Evolutionary conservation across 176 grass and related monocot genomes (phyloP), one percentile per base, ranked within the genome.

Genomic region (Oryza glumipatula): DNA sequence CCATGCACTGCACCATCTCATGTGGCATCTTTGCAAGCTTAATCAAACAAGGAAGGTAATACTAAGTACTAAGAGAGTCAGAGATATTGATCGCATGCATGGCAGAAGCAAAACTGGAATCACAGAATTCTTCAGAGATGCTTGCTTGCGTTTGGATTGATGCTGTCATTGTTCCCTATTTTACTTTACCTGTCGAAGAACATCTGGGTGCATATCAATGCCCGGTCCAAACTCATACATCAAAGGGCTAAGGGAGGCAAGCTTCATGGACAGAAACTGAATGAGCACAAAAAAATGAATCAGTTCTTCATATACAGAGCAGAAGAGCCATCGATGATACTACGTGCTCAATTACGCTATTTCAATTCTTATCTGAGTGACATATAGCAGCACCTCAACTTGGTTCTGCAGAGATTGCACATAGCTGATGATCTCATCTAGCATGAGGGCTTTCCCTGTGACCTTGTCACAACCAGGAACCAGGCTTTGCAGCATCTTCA

Each of bases 391-490:
- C 66, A 86, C 84, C 84, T 86, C 76, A 26, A 86, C 76, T 48
- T 86, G 84, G 68, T 72, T 86, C 76, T 86, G 84, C 54, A 86
- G 65, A 14, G 67, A 82, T 44, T 82, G 67, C 68, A 82, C 68
- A 52, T 82, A 82, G 49, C 49, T 72, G 49, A 82, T 82, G 15
- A 82, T 82, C 68, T 82, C 80, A 28, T 82, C 80, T 38, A 82
- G 49, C 80, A 77, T 77, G 10, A 72, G 68, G 32, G 51, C 49
- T 33, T 71, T 82, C 23, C 80, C 80, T 28, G 80, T 51, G 3
- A 86, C 84, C 76, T 73, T 80, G 24, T 86, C 84, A 73, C 84
- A 86, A 1, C 76, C 84, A 80, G 84, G 84, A 80, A 86, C 84
- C 49, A 86, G 76, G 76, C 76, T 72, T 38, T 86, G 68, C 5